These are phyloP conservation scores for Penicillium taxi DNA, from an alignment of 495 filamentous ascomycete species.

Conservation along the genomic window DNA sequence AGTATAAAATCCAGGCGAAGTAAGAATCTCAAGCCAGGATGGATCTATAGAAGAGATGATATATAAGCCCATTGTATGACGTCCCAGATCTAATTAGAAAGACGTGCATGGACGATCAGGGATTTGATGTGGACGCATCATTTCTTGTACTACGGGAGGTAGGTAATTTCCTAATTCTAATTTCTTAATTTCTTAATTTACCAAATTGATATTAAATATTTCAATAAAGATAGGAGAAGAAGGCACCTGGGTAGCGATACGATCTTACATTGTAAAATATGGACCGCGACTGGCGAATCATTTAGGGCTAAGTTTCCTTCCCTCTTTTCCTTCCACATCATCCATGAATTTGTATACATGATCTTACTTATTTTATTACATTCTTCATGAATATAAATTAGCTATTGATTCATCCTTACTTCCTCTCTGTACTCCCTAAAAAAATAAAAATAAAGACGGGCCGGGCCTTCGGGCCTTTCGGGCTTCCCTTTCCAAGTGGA, in stretches of 20 bases:
- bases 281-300: constrained; percentile 29
- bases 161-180: constrained; percentile 5
- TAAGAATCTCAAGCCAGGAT: neutral
- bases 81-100: constrained; percentile 10
- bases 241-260: no score
- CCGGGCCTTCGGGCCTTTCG: constrained; percentile 24
- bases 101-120: constrained; percentile 20
- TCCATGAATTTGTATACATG: no score
- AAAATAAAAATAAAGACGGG: constrained; percentile 15
- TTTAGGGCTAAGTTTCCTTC: neutral
- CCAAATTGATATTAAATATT: constrained; percentile 3
- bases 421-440: neutral
- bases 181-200: constrained; percentile 13
- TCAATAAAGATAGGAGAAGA: no score
- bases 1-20: neutral
- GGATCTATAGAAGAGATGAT: constrained; percentile 13
- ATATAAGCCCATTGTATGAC: constrained; percentile 13
- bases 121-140: constrained; percentile 20
- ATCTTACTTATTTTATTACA: no score
- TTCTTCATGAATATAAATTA: neutral
- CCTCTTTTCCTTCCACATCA: neutral
- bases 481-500: constrained; percentile 24
- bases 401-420: no score
- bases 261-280: no score
- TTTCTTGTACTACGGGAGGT: constrained; percentile 5